Percentiles rank a stretch among this genome's conserved stretches.
These are phyloP conservation scores for Hibiscus tridactylites DNA, from an alignment of 345 rosid genomes.

Conservation along the genomic window DNA sequence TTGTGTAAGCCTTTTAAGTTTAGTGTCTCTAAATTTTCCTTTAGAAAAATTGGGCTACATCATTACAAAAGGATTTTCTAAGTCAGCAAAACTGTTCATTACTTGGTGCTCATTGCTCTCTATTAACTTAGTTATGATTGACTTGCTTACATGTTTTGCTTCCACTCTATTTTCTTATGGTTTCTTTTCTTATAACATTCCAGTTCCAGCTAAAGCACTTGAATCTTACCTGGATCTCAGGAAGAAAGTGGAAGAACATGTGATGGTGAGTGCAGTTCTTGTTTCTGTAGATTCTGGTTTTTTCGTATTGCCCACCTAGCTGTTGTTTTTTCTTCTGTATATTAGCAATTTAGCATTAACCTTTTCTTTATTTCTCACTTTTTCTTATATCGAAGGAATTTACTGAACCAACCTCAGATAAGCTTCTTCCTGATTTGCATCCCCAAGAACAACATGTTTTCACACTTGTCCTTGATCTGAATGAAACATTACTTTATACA, in stretches of 20 bases:
- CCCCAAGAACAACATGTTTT: conserved; percentile 77
- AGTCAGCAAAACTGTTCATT: background rate
- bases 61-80: background rate
- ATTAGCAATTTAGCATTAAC: background rate
- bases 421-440: conserved; percentile 97
- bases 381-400: conserved; percentile 42
- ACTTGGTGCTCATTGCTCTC: background rate
- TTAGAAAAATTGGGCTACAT: background rate
- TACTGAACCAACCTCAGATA: conserved; percentile 90
- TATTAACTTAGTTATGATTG: background rate
- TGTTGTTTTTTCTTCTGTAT: background rate
- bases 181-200: conserved; percentile 12
- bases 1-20: background rate
- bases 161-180: background rate
- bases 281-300: background rate
- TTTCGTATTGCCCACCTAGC: background rate
- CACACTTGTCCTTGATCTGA: conserved; percentile 92
- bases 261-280: conserved; percentile 39
- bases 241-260: conserved; percentile 66
- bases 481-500: conserved; percentile 78
- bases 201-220: conserved; percentile 75
- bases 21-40: background rate
- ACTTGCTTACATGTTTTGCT: background rate
- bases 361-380: background rate
- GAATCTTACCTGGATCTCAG: conserved; percentile 85